These are phyloP conservation scores for Aureobasidium lini DNA, from an alignment of 2,329 filamentous ascomycete genomes.

Conservation along the genomic window DNA sequence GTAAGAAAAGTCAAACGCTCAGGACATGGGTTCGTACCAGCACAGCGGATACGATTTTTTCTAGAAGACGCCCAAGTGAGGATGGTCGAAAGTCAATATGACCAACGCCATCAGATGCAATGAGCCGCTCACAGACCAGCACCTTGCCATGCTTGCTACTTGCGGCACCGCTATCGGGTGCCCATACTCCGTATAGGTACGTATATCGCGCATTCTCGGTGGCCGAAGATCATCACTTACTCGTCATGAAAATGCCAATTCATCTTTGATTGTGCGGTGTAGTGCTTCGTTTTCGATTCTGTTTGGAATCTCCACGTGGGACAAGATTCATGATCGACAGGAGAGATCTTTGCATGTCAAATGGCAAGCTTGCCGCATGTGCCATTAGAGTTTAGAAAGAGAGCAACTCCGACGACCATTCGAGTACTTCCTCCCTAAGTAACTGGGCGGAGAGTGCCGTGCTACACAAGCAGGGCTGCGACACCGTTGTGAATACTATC, in stretches of 20 bases:
- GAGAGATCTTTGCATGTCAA: background rate
- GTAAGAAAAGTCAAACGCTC: constrained; percentile 6
- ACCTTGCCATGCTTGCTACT: background rate
- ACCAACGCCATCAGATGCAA: background rate
- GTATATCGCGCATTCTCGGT: background rate
- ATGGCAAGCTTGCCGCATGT: background rate
- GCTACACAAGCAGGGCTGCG: background rate
- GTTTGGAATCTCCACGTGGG: background rate
- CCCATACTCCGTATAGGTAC: background rate
- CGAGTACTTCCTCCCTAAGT: too few relatives aligned
- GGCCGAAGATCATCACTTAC: too few relatives aligned
- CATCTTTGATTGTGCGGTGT: too few relatives aligned
- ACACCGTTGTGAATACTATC: background rate
- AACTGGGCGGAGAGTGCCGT: background rate
- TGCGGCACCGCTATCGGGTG: background rate
- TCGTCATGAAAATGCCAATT: too few relatives aligned
- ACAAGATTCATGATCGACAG: background rate
- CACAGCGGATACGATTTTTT: background rate
- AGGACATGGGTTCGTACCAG: constrained; percentile 9
- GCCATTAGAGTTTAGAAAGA: background rate
- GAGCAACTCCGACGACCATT: background rate
- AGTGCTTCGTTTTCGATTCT: too few relatives aligned
- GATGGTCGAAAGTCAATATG: constrained; percentile 10
- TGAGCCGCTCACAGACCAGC: background rate
- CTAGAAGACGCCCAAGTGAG: constrained; percentile 2